These are phyloP conservation scores for Ophiosphaerella korrae DNA, from an alignment of 2,329 filamentous ascomycete genomes.

Conservation along the genomic window DNA sequence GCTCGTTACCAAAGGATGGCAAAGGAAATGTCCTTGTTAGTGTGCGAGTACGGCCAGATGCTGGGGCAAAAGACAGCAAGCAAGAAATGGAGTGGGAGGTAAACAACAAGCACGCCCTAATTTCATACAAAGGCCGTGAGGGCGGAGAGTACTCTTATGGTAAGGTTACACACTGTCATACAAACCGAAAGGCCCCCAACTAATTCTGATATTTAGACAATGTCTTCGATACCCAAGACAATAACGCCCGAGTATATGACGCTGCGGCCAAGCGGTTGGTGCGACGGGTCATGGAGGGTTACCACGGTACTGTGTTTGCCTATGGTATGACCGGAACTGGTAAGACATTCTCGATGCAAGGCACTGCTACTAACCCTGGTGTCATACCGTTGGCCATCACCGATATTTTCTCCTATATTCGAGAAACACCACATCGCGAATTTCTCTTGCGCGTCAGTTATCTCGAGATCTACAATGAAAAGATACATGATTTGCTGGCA, in stretches of 20 bases:
- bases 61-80: slow-evolving; percentile 65
- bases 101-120: slow-evolving; percentile 79
- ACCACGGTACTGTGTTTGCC: slow-evolving; percentile 96
- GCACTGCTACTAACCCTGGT: slow-evolving; percentile 90
- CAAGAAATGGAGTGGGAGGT: slow-evolving; percentile 89
- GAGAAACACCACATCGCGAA: slow-evolving; percentile 92
- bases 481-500: slow-evolving; percentile 89
- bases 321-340: slow-evolving; percentile 99
- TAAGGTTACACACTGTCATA: slow-evolving; percentile 54
- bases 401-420: slow-evolving; percentile 98
- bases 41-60: slow-evolving; percentile 88
- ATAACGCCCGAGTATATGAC: slow-evolving; percentile 95
- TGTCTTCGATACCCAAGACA: slow-evolving; percentile 91
- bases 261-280: slow-evolving; percentile 91
- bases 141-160: slow-evolving; percentile 87
- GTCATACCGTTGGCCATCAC: slow-evolving; percentile 97
- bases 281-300: slow-evolving; percentile 97
- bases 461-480: slow-evolving; percentile 98
- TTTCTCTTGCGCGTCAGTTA: slow-evolving; percentile 97
- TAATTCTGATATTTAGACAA: slow-evolving; percentile 69
- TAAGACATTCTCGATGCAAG: slow-evolving; percentile 99
- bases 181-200: slow-evolving; percentile 8
- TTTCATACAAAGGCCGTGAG: slow-evolving; percentile 85
- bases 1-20: slow-evolving; percentile 62
- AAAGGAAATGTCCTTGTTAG: slow-evolving; percentile 98